A percentile compares a stretch with the other conserved stretches of the same genome.
These are phyloP conservation scores for Adansonia madagascariensis DNA, from an alignment of 441 rosid species.

Conservation along the genomic window DNA sequence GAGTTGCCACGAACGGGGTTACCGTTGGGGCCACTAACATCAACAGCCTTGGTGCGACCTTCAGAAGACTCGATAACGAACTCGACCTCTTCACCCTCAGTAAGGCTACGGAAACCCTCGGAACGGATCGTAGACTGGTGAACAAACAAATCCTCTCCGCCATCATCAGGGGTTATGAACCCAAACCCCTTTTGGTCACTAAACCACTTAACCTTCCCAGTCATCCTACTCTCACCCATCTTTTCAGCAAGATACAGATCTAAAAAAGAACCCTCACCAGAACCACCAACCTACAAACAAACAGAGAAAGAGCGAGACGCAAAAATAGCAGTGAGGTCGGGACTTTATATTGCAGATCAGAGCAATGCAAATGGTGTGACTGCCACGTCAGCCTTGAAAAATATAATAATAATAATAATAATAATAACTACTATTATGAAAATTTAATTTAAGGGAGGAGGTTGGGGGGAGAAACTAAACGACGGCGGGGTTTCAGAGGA, in stretches of 20 bases:
- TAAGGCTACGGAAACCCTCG: slow-evolving; percentile 70
- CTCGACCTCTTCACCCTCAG: slow-evolving; percentile 66
- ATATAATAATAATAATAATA: neutral
- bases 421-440: neutral
- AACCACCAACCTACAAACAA: neutral
- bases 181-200: slow-evolving; percentile 67
- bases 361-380: slow-evolving; percentile 20
- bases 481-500: slow-evolving; percentile 3
- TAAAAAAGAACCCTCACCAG: slow-evolving; percentile 26
- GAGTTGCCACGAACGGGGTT: slow-evolving; percentile 40
- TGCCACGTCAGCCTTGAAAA: slow-evolving; percentile 49
- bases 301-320: neutral
- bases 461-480: slow-evolving; percentile 24
- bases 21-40: slow-evolving; percentile 65
- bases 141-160: slow-evolving; percentile 71
- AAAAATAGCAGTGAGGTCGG: slow-evolving; percentile 17
- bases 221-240: slow-evolving; percentile 53
- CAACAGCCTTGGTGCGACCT: slow-evolving; percentile 62
- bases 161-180: slow-evolving; percentile 70
- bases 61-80: slow-evolving; percentile 48
- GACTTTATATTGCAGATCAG: slow-evolving; percentile 33
- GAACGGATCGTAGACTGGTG: slow-evolving; percentile 71
- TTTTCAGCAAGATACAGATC: slow-evolving; percentile 17
- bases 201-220: slow-evolving; percentile 76
- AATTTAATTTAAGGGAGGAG: slow-evolving; percentile 24